Evolutionary conservation across 1,284 basidiomycete species (phyloP).

Genomic region (Laetiporus sulphureus): DNA sequence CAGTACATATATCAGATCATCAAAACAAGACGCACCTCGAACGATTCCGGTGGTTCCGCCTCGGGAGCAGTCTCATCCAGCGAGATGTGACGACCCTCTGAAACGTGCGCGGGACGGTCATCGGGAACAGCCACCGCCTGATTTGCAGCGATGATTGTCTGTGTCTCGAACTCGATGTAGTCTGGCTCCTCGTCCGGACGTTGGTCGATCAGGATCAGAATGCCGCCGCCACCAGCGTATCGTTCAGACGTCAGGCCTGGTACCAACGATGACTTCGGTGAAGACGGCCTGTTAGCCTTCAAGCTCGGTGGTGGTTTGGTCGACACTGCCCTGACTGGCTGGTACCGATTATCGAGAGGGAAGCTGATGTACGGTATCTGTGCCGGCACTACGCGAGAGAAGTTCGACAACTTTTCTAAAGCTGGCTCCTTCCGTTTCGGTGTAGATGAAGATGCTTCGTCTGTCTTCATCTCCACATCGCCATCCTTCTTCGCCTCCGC

Average conservation of each 20-base stretch:
- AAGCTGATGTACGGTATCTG: constrained; percentile 86
- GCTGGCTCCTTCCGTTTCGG: constrained; percentile 69
- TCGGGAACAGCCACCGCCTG: constrained; percentile 21
- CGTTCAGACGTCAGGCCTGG: constrained; percentile 43
- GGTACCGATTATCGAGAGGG: constrained; percentile 73
- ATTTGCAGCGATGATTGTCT: constrained; percentile 31
- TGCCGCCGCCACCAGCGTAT: constrained; percentile 76
- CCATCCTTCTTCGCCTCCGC: constrained; percentile 50
- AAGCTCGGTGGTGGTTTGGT: constrained; percentile 31
- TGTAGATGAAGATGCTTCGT: constrained; percentile 36
- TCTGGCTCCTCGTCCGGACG: constrained; percentile 62
- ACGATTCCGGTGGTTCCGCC: constrained; percentile 70
- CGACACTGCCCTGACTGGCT: constrained; percentile 84
- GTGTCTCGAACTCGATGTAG: constrained; percentile 65
- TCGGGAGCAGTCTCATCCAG: constrained; percentile 69
- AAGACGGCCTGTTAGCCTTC: constrained; percentile 31
- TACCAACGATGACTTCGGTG: constrained; percentile 15
- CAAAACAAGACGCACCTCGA: constrained; percentile 54
- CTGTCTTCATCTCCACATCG: constrained; percentile 71
- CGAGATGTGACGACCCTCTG: constrained; percentile 42
- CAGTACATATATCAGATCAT: background rate
- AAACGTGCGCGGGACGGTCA: constrained; percentile 11
- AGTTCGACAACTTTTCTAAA: constrained; percentile 78
- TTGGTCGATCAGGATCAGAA: constrained; percentile 71
- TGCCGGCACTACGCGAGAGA: constrained; percentile 88